Evolutionary conservation across 2,329 filamentous ascomycete genomes (phyloP), one percentile per base, ranked within the genome.

Genomic region (Aspergillus candidus): DNA sequence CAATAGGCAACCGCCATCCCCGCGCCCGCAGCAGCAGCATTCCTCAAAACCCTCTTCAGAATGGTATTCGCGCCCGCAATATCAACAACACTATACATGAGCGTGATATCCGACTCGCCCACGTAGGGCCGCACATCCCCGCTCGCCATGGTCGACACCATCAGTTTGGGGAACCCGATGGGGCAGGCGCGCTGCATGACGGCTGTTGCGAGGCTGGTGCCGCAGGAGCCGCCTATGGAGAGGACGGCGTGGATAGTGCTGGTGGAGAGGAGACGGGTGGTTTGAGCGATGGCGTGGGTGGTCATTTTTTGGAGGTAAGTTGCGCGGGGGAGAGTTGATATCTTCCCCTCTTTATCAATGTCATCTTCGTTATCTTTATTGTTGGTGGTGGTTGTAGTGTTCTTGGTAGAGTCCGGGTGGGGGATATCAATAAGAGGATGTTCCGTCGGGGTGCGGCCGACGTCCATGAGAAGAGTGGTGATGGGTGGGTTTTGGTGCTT

Each of bases 21-120:
- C 0, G 67, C 67, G 32, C 86, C 78, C 0, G 79, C 76, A 0
- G 73, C 76, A 0, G 77, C 82, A 0, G 83, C 82, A 52, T 87
- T 87, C 15, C 68, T 63, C 6, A 87, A 60, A 0, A 86, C 74
- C 2, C 68, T 67, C 6, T 71, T 70, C 11, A 86, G 62, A 3
- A 86, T 66, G 2, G 71, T 63, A 48, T 86, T 87, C 8, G 78
- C 60, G 0, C 84, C 84, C 1, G 83, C 80, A 40, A 87, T 74
- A 46, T 88, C 84, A 11, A 86, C 83, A 1, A 87, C 80, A 12
- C 76, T 82, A 54, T 85, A 83, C 77, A 85, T 83, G 65, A 87
- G 74, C 0, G 76, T 77, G 37, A 86, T 82, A 50, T 87, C 84
- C 0, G 77, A 78, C 60, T 86, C 82, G 33, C 77, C 81, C 1